Conservation (phyloP, 2,329 filamentous ascomycete species). For the Tolypocladium sp. region DNA sequence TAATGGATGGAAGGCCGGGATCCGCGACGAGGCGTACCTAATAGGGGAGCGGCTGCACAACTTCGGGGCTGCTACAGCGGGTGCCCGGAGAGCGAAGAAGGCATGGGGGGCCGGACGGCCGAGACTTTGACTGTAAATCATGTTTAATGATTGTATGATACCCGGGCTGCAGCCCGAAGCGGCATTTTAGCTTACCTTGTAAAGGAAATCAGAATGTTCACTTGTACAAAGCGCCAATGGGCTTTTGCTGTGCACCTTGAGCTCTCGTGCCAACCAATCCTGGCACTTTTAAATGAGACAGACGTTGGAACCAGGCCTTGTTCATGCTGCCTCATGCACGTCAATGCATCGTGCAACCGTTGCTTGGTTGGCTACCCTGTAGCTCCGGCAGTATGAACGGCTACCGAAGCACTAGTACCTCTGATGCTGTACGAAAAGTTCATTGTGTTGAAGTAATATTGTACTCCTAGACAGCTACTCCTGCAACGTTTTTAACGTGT, state of each 20-base stretch:
- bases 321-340: background rate
- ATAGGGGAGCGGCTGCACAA: conserved; percentile 94
- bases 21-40: conserved; percentile 91
- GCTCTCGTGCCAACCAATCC: background rate
- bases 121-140: background rate
- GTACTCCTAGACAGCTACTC: no score
- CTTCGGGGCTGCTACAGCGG: conserved; percentile 51
- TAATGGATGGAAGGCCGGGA: conserved; percentile 66
- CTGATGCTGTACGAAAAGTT: no score
- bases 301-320: background rate
- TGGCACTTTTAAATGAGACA: background rate
- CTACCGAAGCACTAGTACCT: no score
- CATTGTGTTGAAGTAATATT: no score
- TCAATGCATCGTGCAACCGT: background rate
- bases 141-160: background rate
- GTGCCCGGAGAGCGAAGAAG: conserved; percentile 21
- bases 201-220: background rate
- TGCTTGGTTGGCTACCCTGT: background rate
- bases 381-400: background rate
- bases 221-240: background rate
- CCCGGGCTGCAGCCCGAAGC: conserved; percentile 3
- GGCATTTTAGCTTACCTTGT: background rate
- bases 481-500: no score
- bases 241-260: no score
- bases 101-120: conserved; percentile 24